Base-by-base conservation (phyloP, 768 basidiomycete genomes). In the Neoboletus magnificus region DNA sequence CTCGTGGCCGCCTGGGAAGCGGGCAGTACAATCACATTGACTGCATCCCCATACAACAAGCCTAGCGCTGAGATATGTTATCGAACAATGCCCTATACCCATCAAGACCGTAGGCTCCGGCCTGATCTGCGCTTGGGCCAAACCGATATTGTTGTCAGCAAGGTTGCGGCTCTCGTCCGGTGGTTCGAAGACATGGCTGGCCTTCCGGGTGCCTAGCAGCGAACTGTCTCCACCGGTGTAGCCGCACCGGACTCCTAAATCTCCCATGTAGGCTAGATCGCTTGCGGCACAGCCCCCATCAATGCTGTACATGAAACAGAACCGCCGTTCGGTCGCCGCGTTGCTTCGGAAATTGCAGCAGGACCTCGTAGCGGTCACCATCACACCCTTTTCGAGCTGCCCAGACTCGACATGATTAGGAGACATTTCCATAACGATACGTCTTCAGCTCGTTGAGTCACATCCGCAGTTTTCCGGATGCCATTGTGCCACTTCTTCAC, bases 111-210 rank as follows among this genome's bases (percentile, higher is more conserved):
- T 18, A 75, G 75, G 6, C 71, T 88, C 6, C 79, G 88, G 7
- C 89, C 91, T 18, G 91, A 93, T 68, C 68, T 91, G 40, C 77
- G 89, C 33, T 74, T 93, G 4, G 87, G 84, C 1, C 73, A 75
- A 56, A 89, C 84, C 54, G 89, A 92, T 53, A 81, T 83, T 10
- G 78, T 77, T 9, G 86, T 92, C 15, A 77, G 82, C 52, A 85
- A 79, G 55, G 89, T 93, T 0, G 80, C 84, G 0, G 72, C 76
- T 18, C 76, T 89, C 30, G 88, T 84, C 2, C 63, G 65, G 6
- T 92, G 90, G 90, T 87, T 92, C 55, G 82, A 90, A 68, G 66
- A 65, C n/a, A 83, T 86, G 75, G 86, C 87, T 4, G 89, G 89
- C 0, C 71, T 89, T 59, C 59, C 64, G 46, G 22, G 29, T 51